Base-by-base conservation (phyloP, 2,329 filamentous ascomycete species). In the Apiospora malaysiana region DNA sequence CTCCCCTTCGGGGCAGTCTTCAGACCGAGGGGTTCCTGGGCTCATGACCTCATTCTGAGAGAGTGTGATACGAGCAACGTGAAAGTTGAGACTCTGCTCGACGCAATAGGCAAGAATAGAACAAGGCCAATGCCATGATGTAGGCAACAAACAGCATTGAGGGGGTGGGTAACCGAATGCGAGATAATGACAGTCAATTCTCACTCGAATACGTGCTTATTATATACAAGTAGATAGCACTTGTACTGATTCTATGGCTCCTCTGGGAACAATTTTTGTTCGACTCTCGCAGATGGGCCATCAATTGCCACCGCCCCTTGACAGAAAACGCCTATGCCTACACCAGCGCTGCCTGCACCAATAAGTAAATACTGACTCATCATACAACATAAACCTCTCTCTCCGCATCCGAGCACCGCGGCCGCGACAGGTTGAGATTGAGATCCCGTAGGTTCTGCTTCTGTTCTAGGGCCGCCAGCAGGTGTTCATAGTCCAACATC, bases 391-490 rank as follows among this genome's bases (percentile, higher is more conserved):
- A 63, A 0, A 63, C 32, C 10, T 63, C 56, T 32, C 56, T 63
- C 32, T 63, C 56, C 56, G 56, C 56, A 63, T 63, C 56, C 56
- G 56, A 63, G 32, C 56, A 63, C 32, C 56, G 32, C 32, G 56
- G 56, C 32, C 56, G 56, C 56, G 56, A 63, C 18, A 63, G 32
- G 32, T 63, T 63, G 9, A 63, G 56, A 27, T 27, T 27, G 18
- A 63, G 32, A 8, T n/a, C 16, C 32, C 56, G 27, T 18, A 63
- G 56, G 18, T 63, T 18, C 56, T 63, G n/a, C 7, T n/a, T 12
- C 18, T 63, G 27, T 18, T 40, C 56, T 18, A 40, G 8, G 7
- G 56, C 56, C 32, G 10, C 32, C 32, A 63, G 27, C 56, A 63
- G 32, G 18, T 63, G 18, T 18, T n/a, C 2, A 32, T 14, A 40